phyloP scores from a whole-genome alignment of 352 stramenopile genomes.

The Globisporangium nunn region DNA sequence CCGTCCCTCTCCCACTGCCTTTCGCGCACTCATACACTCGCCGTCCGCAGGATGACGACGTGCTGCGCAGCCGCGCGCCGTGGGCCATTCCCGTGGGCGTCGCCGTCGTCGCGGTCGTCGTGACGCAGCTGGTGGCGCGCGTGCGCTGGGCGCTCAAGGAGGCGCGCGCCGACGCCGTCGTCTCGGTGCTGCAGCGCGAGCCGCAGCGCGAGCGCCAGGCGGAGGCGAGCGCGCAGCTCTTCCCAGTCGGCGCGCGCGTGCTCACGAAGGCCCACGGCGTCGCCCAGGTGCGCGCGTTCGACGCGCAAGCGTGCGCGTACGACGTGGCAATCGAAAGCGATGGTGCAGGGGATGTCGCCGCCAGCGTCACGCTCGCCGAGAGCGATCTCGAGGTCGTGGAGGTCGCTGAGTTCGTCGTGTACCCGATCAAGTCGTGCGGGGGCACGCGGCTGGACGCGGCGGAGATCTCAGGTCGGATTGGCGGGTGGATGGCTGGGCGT shows the following conservation, averaged over 20 bases:
- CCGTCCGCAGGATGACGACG: neutral
- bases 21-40: neutral
- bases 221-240: constrained; percentile 11
- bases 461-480: constrained; percentile 20
- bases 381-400: constrained; percentile 21
- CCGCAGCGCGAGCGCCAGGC: constrained; percentile 19
- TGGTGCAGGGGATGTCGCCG: neutral
- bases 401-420: constrained; percentile 56
- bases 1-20: neutral
- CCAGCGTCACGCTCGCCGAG: constrained; percentile 13
- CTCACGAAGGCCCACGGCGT: constrained; percentile 8
- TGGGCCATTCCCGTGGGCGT: constrained; percentile 6
- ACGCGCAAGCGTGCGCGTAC: constrained; percentile 22
- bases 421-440: constrained; percentile 82
- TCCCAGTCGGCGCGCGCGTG: constrained; percentile 21
- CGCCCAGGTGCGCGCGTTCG: constrained; percentile 19
- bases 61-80: constrained; percentile 3
- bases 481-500: too few relatives aligned
- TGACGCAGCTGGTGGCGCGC: constrained; percentile 9
- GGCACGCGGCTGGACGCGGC: constrained; percentile 42
- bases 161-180: neutral
- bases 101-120: constrained; percentile 15
- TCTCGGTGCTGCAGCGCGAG: constrained; percentile 29
- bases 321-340: constrained; percentile 16
- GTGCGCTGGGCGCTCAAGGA: neutral